Base-by-base conservation (phyloP, 768 basidiomycete species). In the Leccinum barrowsii region DNA sequence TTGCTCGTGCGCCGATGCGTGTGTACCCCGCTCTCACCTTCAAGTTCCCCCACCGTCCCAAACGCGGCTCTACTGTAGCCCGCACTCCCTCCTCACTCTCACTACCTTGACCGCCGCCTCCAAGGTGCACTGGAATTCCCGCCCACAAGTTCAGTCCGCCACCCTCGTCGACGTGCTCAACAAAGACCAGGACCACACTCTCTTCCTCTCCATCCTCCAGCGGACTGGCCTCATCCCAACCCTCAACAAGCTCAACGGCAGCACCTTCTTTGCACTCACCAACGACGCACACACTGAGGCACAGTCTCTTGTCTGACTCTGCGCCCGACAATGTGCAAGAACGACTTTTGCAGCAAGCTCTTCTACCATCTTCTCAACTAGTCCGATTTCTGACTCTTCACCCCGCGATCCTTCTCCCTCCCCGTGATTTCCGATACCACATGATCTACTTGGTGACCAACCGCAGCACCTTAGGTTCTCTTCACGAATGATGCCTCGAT, bases 361-460 rank as follows among this genome's bases (percentile, higher is more conserved):
- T 87, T 98, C 67, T 98, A 98, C 71, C 97, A 98, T 73, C 74
- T 98, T 48, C 79, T 98, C 63, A 97, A 98, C 73, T 85, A 85
- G 70, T 84, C 89, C 6, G 65, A 71, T 22, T 24, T 42, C 80
- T 15, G 81, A 86, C 50, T 79, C 82, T 47, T 85, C 90, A n/a
- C 77, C 87, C 0, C 76, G 71, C 26, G 78, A 85, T 42, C 89
- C 89, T 12, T 88, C 89, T 7, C 78, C 77, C 64, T 85, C 90
- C 5, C 92, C 94, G 5, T 96, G 93, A 91, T 79, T 96, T 70
- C 93, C 94, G 5, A 66, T 83, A 58, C 91, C 89, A 2, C 87
- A 86, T 24, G 94, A 94, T 24, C 81, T 90, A 6, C 81, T 99
- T 10, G 91, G 89, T 12, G 80, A 84, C 21, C 78, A 90, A 57